Base-by-base conservation (phyloP, 495 filamentous ascomycete genomes). In the Lophiotrema nucula region DNA sequence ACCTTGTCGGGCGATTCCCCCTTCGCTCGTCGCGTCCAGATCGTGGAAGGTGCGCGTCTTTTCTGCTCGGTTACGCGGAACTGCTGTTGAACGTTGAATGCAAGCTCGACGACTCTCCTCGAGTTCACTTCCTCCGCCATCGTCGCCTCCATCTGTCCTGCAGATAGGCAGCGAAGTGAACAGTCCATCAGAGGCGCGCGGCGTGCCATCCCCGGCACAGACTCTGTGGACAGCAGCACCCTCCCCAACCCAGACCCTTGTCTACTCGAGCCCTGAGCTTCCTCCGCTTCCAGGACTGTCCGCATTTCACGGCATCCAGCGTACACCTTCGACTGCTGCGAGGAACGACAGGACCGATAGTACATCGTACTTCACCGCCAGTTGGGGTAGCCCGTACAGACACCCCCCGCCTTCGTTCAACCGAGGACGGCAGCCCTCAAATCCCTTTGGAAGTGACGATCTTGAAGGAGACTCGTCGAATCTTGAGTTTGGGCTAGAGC, bases 321-420 rank as follows among this genome's bases (percentile, higher is more conserved):
- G 58, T 18, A 67, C 56, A 18, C 67, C 67, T 1, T 64, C 64
- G 22, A 58, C 65, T 6, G 42, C 60, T n/a, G 55, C 58, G 10
- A 44, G 45, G 13, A 57, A 60, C 38, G 61, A 52, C 19, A 28
- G 42, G 21, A 65, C 57, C 13, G 61, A 67, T 26, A 69, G 43
- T 43, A 47, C 52, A 2, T 38, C 54, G 21, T 74, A 72, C 66
- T 73, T 70, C 55, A 74, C 71, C 13, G 72, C 72, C 3, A 70
- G 65, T 50, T 74, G 72, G 71, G 72, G 71, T 25, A 70, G 68
- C n/a, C 71, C 71, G 21, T 73, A 73, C 57, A 50, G 68, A 28
- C 45, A 50, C 8, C 70, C 70, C 1, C 50, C 66, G 3, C 69
- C 69, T 1, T 27, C 42, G 11, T 69, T 52, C 62, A 65, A 56